A percentile compares a stretch with the other conserved stretches of the same genome.
These are phyloP conservation scores for Salix udensis DNA, from an alignment of 345 rosid genomes.

Conservation along the genomic window DNA sequence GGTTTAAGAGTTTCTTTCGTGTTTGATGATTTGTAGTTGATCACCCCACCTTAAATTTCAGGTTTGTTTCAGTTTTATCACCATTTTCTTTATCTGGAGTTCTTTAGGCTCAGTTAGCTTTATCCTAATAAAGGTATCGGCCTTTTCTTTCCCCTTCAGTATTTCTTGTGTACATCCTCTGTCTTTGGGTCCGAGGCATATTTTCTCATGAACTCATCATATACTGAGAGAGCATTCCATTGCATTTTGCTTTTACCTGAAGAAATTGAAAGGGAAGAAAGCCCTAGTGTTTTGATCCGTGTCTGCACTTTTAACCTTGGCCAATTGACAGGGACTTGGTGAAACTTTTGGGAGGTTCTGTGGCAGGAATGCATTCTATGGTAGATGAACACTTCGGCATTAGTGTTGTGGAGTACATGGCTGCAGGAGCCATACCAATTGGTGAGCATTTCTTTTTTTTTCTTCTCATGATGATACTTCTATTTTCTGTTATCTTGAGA, in stretches of 20 bases:
- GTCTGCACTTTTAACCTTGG: not conserved
- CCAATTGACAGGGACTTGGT: slow-evolving; percentile 61
- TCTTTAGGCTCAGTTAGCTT: not conserved
- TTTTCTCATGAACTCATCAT: not conserved
- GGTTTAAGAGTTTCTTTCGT: not conserved
- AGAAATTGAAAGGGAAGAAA: not conserved
- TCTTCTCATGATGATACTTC: not conserved
- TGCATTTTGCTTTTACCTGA: not conserved
- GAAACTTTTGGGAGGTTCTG: slow-evolving; percentile 63
- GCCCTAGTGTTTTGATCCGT: not conserved
- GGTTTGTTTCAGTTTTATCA: not conserved
- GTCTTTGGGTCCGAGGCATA: not conserved
- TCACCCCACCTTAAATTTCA: not conserved
- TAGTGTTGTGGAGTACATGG: slow-evolving; percentile 89
- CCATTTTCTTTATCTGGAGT: too few relatives aligned
- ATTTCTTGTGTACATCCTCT: too few relatives aligned
- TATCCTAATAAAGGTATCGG: not conserved
- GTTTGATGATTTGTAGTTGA: not conserved
- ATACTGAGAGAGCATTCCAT: not conserved
- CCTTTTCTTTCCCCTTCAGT: not conserved
- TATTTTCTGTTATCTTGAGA: not conserved
- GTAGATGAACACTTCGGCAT: slow-evolving; percentile 90
- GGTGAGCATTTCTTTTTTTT: slow-evolving; percentile 31
- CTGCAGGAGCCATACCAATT: slow-evolving; percentile 93
- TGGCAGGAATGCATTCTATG: slow-evolving; percentile 82